phyloP scores from a whole-genome alignment of 768 basidiomycete species.

The Boletellus ananiceps region DNA sequence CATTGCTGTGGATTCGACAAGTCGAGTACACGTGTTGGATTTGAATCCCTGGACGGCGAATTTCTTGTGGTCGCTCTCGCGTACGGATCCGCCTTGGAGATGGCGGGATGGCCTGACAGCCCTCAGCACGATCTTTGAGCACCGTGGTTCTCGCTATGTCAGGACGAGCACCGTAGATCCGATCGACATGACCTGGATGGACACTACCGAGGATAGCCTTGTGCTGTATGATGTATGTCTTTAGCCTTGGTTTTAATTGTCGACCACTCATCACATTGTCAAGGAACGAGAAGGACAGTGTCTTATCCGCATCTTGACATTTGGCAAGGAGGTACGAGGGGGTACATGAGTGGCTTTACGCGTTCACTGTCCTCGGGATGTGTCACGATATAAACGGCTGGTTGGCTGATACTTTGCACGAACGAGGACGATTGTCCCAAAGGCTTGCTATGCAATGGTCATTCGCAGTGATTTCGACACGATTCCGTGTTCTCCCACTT shows the following conservation, averaged over 20 bases:
- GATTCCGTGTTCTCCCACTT: constrained; percentile 35
- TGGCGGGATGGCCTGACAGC: constrained; percentile 25
- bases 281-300: constrained; percentile 34
- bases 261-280: not conserved
- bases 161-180: constrained; percentile 41
- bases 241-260: not conserved
- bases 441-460: constrained; percentile 1
- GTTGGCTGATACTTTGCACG: not conserved
- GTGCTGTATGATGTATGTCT: constrained; percentile 49
- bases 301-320: constrained; percentile 29
- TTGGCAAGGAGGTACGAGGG: constrained; percentile 23
- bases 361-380: not conserved
- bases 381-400: constrained; percentile 1
- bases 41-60: constrained; percentile 25
- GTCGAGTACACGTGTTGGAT: constrained; percentile 29
- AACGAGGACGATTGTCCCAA: not conserved
- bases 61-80: constrained; percentile 26
- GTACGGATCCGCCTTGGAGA: constrained; percentile 28
- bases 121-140: constrained; percentile 28
- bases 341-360: constrained; percentile 7
- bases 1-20: constrained; percentile 10
- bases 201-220: constrained; percentile 58
- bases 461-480: too few species aligned
- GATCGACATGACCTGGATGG: constrained; percentile 45
- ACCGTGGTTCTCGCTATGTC: constrained; percentile 24